Evolutionary conservation across 2,329 filamentous ascomycete genomes (phyloP).

Genomic region (Phaeosphaeriaceae sp.): DNA sequence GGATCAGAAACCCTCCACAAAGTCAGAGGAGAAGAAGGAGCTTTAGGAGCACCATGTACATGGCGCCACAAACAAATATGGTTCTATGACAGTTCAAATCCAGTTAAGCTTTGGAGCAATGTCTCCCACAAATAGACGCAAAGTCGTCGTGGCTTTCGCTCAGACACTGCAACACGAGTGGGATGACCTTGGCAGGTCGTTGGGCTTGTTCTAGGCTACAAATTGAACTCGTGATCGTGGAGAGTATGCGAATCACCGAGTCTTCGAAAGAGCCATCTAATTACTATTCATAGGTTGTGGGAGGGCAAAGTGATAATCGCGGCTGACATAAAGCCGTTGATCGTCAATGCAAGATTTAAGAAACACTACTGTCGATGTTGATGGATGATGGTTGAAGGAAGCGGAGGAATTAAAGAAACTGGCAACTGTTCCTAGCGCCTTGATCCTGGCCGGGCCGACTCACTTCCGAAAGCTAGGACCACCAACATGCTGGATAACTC

Average conservation of each 20-base stretch:
- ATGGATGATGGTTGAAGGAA: too few relatives aligned
- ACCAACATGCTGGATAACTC: too few relatives aligned
- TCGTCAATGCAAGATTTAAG: background rate
- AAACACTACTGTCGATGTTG: too few relatives aligned
- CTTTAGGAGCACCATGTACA: constrained; percentile 51
- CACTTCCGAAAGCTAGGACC: too few relatives aligned
- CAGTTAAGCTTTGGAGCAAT: constrained; percentile 26
- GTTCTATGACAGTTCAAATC: too few relatives aligned
- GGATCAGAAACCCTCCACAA: constrained; percentile 19
- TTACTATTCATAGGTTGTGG: background rate
- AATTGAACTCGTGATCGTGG: constrained; percentile 88
- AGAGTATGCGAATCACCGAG: constrained; percentile 70
- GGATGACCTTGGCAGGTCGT: constrained; percentile 88
- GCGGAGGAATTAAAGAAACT: too few relatives aligned
- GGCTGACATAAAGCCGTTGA: constrained; percentile 4
- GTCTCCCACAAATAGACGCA: constrained; percentile 90
- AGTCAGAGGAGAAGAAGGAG: constrained; percentile 56
- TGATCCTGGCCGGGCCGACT: too few relatives aligned
- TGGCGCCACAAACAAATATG: background rate
- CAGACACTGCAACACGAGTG: constrained; percentile 90
- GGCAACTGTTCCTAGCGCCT: too few relatives aligned
- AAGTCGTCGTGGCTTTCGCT: constrained; percentile 78
- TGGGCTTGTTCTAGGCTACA: constrained; percentile 77
- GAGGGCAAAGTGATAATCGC: background rate
- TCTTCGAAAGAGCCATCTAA: constrained; percentile 85